phyloP scores from a whole-genome alignment of 257 asterid genomes.

The Primulina eburnea region DNA sequence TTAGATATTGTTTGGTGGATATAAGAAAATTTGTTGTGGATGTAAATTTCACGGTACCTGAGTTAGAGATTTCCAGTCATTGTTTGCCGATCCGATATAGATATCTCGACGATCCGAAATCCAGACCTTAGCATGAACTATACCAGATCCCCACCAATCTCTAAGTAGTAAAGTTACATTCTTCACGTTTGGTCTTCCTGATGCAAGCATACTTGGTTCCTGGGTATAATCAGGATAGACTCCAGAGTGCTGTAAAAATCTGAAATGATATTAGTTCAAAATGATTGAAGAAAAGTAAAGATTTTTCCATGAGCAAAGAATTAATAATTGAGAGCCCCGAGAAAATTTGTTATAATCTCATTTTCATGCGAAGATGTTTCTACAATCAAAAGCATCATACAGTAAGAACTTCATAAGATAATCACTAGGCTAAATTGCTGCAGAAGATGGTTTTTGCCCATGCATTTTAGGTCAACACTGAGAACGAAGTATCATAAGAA shows the following conservation, averaged over 20 bases:
- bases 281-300: slow-evolving; percentile 4
- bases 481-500: background rate
- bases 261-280: slow-evolving; percentile 34
- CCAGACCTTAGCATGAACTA: slow-evolving; percentile 90
- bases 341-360: background rate
- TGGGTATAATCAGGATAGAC: slow-evolving; percentile 75
- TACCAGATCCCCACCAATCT: slow-evolving; percentile 90
- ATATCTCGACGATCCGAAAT: slow-evolving; percentile 68
- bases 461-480: no score
- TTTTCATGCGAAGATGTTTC: background rate
- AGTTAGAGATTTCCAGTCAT: slow-evolving; percentile 91
- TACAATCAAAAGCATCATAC: background rate
- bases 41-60: slow-evolving; percentile 45
- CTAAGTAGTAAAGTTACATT: slow-evolving; percentile 60
- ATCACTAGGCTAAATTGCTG: no score
- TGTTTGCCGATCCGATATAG: slow-evolving; percentile 86
- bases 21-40: background rate
- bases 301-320: background rate
- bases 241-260: slow-evolving; percentile 88
- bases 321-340: background rate
- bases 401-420: no score
- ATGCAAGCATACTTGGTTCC: slow-evolving; percentile 67
- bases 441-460: no score
- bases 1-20: background rate
- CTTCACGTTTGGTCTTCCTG: slow-evolving; percentile 72